These are phyloP conservation scores for Pythium brachiatum DNA, from an alignment of 352 stramenopile species.

Conservation along the genomic window DNA sequence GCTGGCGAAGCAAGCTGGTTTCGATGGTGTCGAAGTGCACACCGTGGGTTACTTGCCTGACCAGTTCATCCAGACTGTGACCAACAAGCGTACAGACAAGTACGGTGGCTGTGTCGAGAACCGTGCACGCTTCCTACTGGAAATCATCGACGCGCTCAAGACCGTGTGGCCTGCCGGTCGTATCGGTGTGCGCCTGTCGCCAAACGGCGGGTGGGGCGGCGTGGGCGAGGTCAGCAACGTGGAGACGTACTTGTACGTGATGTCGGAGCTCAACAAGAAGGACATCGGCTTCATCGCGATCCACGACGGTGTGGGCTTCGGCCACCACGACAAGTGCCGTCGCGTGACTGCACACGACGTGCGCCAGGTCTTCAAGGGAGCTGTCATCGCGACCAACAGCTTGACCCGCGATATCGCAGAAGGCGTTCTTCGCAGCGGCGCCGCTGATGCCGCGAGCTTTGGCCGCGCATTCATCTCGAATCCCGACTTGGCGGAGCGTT, in stretches of 20 bases:
- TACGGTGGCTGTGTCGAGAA: conserved; percentile 77
- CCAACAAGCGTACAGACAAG: conserved; percentile 65
- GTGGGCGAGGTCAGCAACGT: conserved; percentile 46
- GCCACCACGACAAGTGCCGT: conserved; percentile 35
- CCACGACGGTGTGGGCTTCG: conserved; percentile 51
- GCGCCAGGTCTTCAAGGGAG: conserved; percentile 29
- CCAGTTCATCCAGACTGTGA: conserved; percentile 59
- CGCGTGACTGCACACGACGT: conserved; percentile 30
- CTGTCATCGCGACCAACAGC: conserved; percentile 41
- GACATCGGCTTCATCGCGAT: conserved; percentile 42
- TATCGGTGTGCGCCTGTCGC: conserved; percentile 18
- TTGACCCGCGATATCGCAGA: conserved; percentile 27
- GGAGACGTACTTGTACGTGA: conserved; percentile 33
- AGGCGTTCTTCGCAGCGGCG: conserved; percentile 18
- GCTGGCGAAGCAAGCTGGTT: conserved; percentile 45
- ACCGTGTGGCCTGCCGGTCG: conserved; percentile 8
- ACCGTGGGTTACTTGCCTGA: conserved; percentile 83
- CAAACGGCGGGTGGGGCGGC: conserved; percentile 34
- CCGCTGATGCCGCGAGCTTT: conserved; percentile 31
- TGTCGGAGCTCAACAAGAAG: conserved; percentile 32
- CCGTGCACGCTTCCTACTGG: conserved; percentile 45
- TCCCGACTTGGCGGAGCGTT: conserved; percentile 34
- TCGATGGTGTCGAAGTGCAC: conserved; percentile 61
- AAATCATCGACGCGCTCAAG: conserved; percentile 43
- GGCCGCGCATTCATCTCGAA: conserved; percentile 43